Percentiles rank a stretch among this genome's conserved stretches.
Conservation (phyloP, 495 filamentous ascomycete species). For the Annulohypoxylon maeteangense region DNA sequence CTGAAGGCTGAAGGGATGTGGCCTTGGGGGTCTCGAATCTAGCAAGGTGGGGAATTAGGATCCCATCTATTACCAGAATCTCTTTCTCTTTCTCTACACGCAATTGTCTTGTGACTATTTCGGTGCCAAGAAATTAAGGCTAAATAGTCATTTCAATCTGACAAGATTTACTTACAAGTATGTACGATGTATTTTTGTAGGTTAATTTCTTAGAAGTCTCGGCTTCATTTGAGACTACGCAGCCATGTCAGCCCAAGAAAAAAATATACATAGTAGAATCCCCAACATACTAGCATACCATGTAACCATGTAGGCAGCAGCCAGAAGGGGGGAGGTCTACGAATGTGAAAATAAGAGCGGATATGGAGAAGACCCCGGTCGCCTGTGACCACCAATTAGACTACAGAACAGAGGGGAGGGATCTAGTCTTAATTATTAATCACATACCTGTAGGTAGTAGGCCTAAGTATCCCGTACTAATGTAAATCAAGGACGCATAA, state of each 20-base stretch:
- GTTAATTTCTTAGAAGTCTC: background rate
- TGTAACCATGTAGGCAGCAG: conserved; percentile 11
- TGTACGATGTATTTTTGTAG: background rate
- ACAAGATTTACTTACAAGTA: background rate
- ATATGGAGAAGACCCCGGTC: background rate
- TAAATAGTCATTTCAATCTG: conserved; percentile 1
- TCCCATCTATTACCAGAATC: conserved; percentile 14
- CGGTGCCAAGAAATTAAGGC: conserved; percentile 26
- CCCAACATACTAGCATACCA: background rate
- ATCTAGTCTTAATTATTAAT: conserved; percentile 1
- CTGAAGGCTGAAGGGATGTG: background rate
- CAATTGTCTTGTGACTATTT: conserved; percentile 9
- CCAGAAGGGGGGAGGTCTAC: background rate
- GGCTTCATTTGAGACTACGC: background rate
- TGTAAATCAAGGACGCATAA: background rate
- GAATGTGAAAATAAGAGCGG: conserved; percentile 8
- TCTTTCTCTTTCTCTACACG: conserved; percentile 13
- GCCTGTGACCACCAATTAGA: conserved; percentile 4
- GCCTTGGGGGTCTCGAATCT: conserved; percentile 16
- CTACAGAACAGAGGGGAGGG: background rate
- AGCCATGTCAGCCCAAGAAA: conserved; percentile 5
- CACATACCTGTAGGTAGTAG: background rate
- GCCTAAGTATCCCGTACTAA: background rate
- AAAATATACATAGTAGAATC: background rate
- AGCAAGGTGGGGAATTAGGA: conserved; percentile 36